These are phyloP conservation scores for Tripidium arundinaceum DNA, from an alignment of 202 grass and related monocot genomes.

Conservation along the genomic window DNA sequence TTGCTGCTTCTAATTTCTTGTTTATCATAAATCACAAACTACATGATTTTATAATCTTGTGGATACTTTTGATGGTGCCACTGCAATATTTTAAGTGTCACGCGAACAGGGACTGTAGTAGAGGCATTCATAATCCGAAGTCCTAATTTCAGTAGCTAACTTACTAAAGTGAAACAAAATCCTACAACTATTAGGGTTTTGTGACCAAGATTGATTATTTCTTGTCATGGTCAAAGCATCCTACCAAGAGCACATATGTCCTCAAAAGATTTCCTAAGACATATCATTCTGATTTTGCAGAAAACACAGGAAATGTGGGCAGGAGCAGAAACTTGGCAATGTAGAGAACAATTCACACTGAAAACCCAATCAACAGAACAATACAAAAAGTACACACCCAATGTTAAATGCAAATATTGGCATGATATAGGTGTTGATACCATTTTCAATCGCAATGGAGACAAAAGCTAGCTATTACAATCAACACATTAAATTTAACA, in stretches of 20 bases:
- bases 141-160: not conserved
- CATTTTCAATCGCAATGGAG: not conserved
- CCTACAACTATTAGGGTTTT: not conserved
- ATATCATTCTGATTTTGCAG: conserved; percentile 1
- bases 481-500: not conserved
- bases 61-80: not conserved
- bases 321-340: not conserved
- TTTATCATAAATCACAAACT: not conserved
- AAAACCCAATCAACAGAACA: not conserved
- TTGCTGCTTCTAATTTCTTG: not conserved
- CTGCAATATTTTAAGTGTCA: not conserved
- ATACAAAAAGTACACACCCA: not conserved
- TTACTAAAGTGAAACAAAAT: not conserved
- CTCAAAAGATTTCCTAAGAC: not conserved
- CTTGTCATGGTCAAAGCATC: not conserved
- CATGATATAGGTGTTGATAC: not conserved
- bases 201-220: not conserved
- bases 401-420: not conserved
- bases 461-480: not conserved
- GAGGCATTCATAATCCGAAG: not conserved
- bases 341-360: conserved; percentile 1
- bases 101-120: not conserved
- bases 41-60: not conserved
- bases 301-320: not conserved
- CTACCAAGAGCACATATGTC: not conserved